Conservation (phyloP, 2,329 filamentous ascomycete species). For the Microdochium trichocladiopsis region DNA sequence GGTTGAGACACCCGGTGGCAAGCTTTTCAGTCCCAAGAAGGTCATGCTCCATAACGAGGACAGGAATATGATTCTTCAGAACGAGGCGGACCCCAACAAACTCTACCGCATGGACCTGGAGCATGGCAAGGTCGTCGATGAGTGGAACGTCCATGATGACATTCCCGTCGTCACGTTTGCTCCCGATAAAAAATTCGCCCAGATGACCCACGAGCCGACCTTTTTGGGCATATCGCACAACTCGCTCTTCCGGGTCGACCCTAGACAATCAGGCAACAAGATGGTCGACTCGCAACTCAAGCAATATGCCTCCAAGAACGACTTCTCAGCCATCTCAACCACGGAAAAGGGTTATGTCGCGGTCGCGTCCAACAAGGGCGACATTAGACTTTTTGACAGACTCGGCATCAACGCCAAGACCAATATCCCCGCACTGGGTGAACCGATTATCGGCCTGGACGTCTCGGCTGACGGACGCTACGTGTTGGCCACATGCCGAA, state of each 20-base stretch:
- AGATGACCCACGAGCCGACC: conserved; percentile 92
- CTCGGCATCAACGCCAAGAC: conserved; percentile 97
- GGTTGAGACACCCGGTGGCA: conserved; percentile 80
- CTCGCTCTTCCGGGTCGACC: conserved; percentile 88
- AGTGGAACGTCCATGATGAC: conserved; percentile 97
- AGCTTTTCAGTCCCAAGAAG: conserved; percentile 88
- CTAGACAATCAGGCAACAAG: conserved; percentile 83
- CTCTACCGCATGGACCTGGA: conserved; percentile 97
- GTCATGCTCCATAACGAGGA: conserved; percentile 94
- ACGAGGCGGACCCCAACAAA: conserved; percentile 75
- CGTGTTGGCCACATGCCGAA: conserved; percentile 89
- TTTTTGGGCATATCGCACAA: conserved; percentile 93
- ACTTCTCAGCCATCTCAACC: conserved; percentile 89
- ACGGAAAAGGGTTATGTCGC: conserved; percentile 97
- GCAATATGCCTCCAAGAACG: conserved; percentile 94
- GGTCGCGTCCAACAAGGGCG: conserved; percentile 95
- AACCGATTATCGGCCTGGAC: conserved; percentile 90
- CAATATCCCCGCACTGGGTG: conserved; percentile 88
- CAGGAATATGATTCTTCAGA: conserved; percentile 82
- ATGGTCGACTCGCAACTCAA: conserved; percentile 89
- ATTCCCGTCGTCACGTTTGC: conserved; percentile 89
- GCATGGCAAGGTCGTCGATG: conserved; percentile 94
- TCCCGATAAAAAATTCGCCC: conserved; percentile 95
- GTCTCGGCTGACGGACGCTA: conserved; percentile 93
- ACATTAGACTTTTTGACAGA: conserved; percentile 92